Evolutionary conservation across 1,284 basidiomycete species (phyloP).

Genomic region (Ganoderma sinense): DNA sequence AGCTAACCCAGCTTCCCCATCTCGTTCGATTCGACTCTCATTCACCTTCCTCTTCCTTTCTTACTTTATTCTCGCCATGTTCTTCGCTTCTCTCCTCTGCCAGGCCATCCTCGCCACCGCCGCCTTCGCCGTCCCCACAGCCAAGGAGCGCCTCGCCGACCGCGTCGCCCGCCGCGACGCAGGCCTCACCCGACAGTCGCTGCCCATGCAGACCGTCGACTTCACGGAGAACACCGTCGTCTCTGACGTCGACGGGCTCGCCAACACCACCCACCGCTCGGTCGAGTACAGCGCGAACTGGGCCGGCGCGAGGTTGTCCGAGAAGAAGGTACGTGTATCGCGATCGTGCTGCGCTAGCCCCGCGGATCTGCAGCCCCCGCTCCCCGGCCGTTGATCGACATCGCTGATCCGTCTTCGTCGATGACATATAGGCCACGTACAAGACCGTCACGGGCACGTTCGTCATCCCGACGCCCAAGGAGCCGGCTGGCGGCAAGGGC

Average conservation of each 20-base stretch:
- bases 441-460: constrained; percentile 42
- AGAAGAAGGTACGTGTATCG: constrained; percentile 31
- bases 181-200: constrained; percentile 26
- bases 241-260: constrained; percentile 7
- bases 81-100: constrained; percentile 28
- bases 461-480: constrained; percentile 38
- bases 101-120: constrained; percentile 33
- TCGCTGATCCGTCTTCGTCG: not conserved
- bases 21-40: constrained; percentile 17
- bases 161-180: constrained; percentile 29
- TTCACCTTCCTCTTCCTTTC: constrained; percentile 14
- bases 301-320: constrained; percentile 34
- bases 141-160: constrained; percentile 26
- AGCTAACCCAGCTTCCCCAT: constrained; percentile 22
- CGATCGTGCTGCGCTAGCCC: too few species aligned
- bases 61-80: constrained; percentile 20
- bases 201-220: constrained; percentile 20
- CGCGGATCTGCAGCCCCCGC: too few species aligned
- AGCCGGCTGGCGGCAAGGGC: constrained; percentile 34
- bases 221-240: not conserved
- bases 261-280: constrained; percentile 23
- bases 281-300: constrained; percentile 37
- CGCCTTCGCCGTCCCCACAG: constrained; percentile 31
- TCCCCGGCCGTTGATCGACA: not conserved
- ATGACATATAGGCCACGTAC: constrained; percentile 32